phyloP scores from a whole-genome alignment of 106 monocot genomes.

The Chionographis japonica region DNA sequence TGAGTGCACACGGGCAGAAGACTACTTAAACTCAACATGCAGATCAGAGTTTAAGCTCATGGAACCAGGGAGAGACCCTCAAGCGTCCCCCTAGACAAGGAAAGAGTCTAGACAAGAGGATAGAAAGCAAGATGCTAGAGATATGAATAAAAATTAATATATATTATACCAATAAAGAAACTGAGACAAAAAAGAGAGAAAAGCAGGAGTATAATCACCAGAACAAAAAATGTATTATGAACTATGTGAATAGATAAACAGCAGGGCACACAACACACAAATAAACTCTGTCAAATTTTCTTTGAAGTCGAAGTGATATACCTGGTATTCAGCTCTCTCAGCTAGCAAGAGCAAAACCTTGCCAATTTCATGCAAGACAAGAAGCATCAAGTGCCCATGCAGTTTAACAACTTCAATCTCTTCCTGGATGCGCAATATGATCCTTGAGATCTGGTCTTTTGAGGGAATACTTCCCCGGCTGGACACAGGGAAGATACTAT shows the following conservation, averaged over 20 bases:
- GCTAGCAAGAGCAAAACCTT: slow-evolving; percentile 74
- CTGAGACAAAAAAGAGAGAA: no score
- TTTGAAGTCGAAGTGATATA: slow-evolving; percentile 3
- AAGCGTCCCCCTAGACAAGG: no score
- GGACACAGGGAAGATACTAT: slow-evolving; percentile 69
- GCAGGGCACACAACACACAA: neutral
- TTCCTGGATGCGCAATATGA: slow-evolving; percentile 79
- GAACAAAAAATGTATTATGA: no score
- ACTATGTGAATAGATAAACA: neutral
- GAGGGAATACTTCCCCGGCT: slow-evolving; percentile 78
- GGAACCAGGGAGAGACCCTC: no score
- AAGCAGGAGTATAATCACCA: no score
- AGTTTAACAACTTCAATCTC: slow-evolving; percentile 89
- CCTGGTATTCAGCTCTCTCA: slow-evolving; percentile 98
- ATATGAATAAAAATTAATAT: no score
- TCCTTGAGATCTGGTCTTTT: slow-evolving; percentile 90
- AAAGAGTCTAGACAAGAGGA: no score
- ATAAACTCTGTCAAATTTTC: neutral
- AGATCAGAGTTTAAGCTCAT: no score
- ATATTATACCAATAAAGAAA: no score
- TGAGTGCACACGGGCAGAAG: no score
- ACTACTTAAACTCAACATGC: no score
- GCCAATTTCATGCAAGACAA: slow-evolving; percentile 73
- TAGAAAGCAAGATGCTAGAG: no score
- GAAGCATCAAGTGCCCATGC: slow-evolving; percentile 74